phyloP scores from a whole-genome alignment of 768 basidiomycete species.

The Boletus rubroflammeus region DNA sequence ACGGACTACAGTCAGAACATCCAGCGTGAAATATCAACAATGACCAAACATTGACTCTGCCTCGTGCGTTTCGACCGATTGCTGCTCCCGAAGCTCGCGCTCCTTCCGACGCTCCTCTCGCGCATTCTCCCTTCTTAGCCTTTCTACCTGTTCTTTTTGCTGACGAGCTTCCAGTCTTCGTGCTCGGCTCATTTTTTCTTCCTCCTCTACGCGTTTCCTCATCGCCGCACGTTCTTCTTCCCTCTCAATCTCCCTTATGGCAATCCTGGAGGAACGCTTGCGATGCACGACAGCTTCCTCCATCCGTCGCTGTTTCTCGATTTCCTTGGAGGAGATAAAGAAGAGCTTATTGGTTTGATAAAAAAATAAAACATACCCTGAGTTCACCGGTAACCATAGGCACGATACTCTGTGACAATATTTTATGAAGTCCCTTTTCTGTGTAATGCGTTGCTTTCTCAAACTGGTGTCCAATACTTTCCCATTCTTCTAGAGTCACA shows the following conservation, averaged over 20 bases:
- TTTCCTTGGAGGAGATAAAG: constrained; percentile 44
- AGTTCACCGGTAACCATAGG: constrained; percentile 69
- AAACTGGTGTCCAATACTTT: constrained; percentile 71
- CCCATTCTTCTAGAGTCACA: constrained; percentile 82
- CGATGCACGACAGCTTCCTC: constrained; percentile 79
- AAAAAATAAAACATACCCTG: constrained; percentile 39
- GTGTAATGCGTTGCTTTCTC: constrained; percentile 71
- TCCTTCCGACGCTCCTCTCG: constrained; percentile 48
- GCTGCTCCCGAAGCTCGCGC: constrained; percentile 31
- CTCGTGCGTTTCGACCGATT: constrained; percentile 10
- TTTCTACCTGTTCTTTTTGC: constrained; percentile 54
- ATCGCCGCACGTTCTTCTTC: constrained; percentile 65
- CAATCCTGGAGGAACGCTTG: constrained; percentile 89
- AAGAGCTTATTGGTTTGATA: not conserved
- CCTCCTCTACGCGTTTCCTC: constrained; percentile 60
- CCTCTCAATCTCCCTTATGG: constrained; percentile 73
- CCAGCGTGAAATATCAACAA: not conserved
- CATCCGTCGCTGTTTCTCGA: constrained; percentile 54
- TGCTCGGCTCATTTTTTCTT: constrained; percentile 63
- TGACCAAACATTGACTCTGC: constrained; percentile 13
- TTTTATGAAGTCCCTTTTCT: constrained; percentile 75
- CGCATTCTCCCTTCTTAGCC: constrained; percentile 52
- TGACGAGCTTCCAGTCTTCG: constrained; percentile 53
- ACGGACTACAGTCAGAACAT: constrained; percentile 13
- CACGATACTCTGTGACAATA: constrained; percentile 61